Evolutionary conservation across 805 yeast genomes (phyloP), one percentile per base, ranked within the genome.

Genomic region (Lipomyces lipofer): DNA sequence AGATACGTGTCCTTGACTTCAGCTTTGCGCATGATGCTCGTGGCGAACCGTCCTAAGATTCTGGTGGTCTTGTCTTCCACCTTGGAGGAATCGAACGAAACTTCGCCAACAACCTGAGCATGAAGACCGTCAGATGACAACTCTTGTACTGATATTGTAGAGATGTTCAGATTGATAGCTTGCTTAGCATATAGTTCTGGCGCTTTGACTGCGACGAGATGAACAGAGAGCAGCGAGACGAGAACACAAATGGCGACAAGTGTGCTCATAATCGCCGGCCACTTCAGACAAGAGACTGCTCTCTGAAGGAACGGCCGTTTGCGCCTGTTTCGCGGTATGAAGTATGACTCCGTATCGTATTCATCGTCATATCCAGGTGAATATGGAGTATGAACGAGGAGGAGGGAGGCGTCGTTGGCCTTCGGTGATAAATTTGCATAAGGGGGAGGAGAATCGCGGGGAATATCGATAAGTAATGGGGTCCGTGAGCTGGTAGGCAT

Each of bases 11-110:
- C 51, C 22, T 21, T 25, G 9, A 56, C 54, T 29, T 53, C 58
- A 9, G 55, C 58, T 47, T 57, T 49, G 47, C 53, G 59, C 60
- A 57, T 57, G 42, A 57, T 54, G 5, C 21, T 8, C 19, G 60
- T 57, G 24, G 60, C 60, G 36, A 57, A 22, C 22, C 56, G 60
- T 12, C 60, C 60, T 17, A 57, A 17, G 10, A 43, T 32, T 1
- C 60, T 42, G 3, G 60, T 55, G 33, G 47, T 29, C 32, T 36
- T 22, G 49, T 57, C 59, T 25, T 54, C 50, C 4, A 57, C 60
- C 25, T 32, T 27, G 24, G 59, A 48, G 22, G 60, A 57, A 36
- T 54, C 50, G 40, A 57, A 57, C n/a, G 51, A 49, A 28, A 57
- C 43, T 13, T 57, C 56, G n/a, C 55, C 60, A 9, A 47, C 47